phyloP scores from a whole-genome alignment of 805 yeast species.

The Yamadazyma takamatsuzukensis region DNA sequence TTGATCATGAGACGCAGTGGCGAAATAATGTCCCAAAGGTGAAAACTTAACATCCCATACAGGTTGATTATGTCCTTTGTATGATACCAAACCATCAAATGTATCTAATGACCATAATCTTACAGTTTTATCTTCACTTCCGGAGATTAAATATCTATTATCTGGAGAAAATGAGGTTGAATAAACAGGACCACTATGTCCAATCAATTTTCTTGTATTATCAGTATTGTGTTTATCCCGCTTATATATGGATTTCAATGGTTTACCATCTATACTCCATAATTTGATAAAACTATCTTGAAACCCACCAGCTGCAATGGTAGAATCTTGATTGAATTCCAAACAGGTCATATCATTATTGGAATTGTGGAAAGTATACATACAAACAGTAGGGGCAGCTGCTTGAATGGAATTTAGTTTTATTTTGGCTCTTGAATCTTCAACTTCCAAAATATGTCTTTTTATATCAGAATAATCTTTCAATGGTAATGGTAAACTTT shows the following conservation, averaged over 20 bases:
- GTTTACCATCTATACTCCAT: slow-evolving; percentile 92
- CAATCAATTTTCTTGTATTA: slow-evolving; percentile 61
- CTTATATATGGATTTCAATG: slow-evolving; percentile 59
- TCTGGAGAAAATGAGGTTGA: slow-evolving; percentile 91
- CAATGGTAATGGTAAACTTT: slow-evolving; percentile 79
- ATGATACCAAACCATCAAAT: slow-evolving; percentile 82
- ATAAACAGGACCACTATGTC: slow-evolving; percentile 94
- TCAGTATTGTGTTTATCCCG: slow-evolving; percentile 49
- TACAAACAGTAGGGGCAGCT: slow-evolving; percentile 88
- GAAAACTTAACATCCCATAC: slow-evolving; percentile 96
- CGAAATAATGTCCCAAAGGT: slow-evolving; percentile 95
- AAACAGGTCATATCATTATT: slow-evolving; percentile 83
- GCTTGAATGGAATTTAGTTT: slow-evolving; percentile 63
- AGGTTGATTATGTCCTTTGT: slow-evolving; percentile 94
- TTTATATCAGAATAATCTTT: slow-evolving; percentile 78
- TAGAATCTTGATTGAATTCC: slow-evolving; percentile 83
- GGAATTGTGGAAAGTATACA: slow-evolving; percentile 97
- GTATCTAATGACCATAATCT: slow-evolving; percentile 94
- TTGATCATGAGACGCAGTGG: slow-evolving; percentile 97
- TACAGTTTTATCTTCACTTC: slow-evolving; percentile 89
- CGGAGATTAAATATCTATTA: slow-evolving; percentile 70
- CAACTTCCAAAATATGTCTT: slow-evolving; percentile 71
- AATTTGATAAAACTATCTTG: slow-evolving; percentile 86
- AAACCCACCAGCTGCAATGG: slow-evolving; percentile 89
- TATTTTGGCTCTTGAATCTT: slow-evolving; percentile 76